Evolutionary conservation across 2,329 filamentous ascomycete genomes (phyloP).

Genomic region (Nemania diffusa): DNA sequence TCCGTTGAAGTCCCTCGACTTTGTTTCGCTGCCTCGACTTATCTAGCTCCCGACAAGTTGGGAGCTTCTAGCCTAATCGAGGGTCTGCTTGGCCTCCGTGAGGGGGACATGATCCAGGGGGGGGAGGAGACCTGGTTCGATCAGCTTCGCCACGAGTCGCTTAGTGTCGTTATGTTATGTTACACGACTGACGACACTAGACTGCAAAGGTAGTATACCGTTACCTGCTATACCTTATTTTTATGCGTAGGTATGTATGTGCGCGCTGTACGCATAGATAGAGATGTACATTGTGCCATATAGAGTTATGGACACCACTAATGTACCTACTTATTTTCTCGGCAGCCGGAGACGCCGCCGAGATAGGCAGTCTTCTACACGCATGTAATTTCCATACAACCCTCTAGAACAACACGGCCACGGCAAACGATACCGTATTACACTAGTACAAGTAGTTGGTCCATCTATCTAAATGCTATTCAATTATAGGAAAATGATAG

Average conservation of each 20-base stretch:
- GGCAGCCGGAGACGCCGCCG: conserved; percentile 7
- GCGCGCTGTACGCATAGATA: too few species aligned
- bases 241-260: too few species aligned
- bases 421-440: not conserved
- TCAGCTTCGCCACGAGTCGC: conserved; percentile 11
- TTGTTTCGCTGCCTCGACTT: not conserved
- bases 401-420: not conserved
- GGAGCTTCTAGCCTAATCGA: conserved; percentile 14
- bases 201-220: not conserved
- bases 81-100: not conserved
- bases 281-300: not conserved
- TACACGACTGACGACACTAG: not conserved
- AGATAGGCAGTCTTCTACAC: not conserved
- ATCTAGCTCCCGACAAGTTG: conserved; percentile 33
- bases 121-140: not conserved
- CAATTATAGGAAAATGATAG: conserved; percentile 1
- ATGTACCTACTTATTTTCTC: not conserved
- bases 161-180: conserved; percentile 15
- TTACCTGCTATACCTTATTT: too few species aligned
- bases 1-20: not conserved
- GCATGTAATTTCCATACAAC: conserved; percentile 1
- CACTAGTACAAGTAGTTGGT: not conserved
- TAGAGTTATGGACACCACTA: not conserved
- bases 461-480: not conserved
- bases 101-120: not conserved